Conservation (phyloP, 2,329 filamentous ascomycete species). For the Paecilomyces dactylethromorphus region DNA sequence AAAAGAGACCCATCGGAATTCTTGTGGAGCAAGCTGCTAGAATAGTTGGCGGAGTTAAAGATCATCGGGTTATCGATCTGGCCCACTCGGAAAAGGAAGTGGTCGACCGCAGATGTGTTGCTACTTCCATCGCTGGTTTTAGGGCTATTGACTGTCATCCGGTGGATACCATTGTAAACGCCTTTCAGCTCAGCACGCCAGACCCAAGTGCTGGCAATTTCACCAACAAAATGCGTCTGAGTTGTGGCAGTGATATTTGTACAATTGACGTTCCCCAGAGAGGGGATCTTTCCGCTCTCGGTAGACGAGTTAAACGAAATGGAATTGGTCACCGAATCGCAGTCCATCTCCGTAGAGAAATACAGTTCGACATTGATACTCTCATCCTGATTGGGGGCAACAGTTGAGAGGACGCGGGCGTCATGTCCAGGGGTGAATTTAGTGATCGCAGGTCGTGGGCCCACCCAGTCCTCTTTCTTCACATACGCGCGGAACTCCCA, state of each 20-base stretch:
- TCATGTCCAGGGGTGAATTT: constrained; percentile 58
- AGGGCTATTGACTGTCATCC: constrained; percentile 51
- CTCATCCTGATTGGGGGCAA: constrained; percentile 33
- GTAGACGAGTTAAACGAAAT: constrained; percentile 51
- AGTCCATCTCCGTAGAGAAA: constrained; percentile 58
- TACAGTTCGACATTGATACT: constrained; percentile 47
- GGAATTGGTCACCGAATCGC: constrained; percentile 45
- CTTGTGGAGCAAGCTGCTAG: constrained; percentile 42
- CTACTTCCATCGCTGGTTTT: constrained; percentile 35
- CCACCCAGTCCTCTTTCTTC: constrained; percentile 43
- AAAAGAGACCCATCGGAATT: constrained; percentile 38
- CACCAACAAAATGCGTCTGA: constrained; percentile 38
- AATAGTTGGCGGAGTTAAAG: constrained; percentile 56
- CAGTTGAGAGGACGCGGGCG: constrained; percentile 46
- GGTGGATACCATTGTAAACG: constrained; percentile 56
- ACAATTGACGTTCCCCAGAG: constrained; percentile 46
- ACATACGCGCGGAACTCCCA: constrained; percentile 59
- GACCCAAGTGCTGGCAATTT: constrained; percentile 49
- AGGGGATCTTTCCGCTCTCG: constrained; percentile 36
- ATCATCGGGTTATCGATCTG: constrained; percentile 53
- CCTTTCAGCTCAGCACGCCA: constrained; percentile 48
- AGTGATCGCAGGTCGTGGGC: constrained; percentile 53
- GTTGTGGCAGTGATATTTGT: constrained; percentile 26
- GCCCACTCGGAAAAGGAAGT: constrained; percentile 57
- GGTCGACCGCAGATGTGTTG: constrained; percentile 49